Percentiles rank a stretch among this genome's conserved stretches.
phyloP scores from a whole-genome alignment of 2,329 filamentous ascomycete genomes.

The Thielaviopsis euricoi region DNA sequence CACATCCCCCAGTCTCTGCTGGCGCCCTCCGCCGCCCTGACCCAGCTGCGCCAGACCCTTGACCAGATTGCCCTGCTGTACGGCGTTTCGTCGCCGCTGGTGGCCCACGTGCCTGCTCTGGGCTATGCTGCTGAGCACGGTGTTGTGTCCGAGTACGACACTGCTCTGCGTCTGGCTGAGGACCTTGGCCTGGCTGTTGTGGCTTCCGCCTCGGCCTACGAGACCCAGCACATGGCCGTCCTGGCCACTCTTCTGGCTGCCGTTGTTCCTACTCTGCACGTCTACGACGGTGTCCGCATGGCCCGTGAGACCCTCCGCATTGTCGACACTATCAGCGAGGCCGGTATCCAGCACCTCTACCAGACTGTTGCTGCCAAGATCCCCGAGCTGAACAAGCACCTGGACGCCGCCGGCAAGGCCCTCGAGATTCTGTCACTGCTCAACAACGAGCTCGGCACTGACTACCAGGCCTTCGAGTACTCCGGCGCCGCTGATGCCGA shows the following conservation, averaged over 20 bases:
- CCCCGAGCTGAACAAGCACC: slow-evolving; percentile 48
- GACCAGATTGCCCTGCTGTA: slow-evolving; percentile 89
- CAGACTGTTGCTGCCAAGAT: slow-evolving; percentile 46
- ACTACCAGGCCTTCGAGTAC: slow-evolving; percentile 91
- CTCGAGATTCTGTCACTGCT: slow-evolving; percentile 54
- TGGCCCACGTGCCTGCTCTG: slow-evolving; percentile 78
- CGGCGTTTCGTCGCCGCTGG: slow-evolving; percentile 79
- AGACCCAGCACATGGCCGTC: slow-evolving; percentile 91
- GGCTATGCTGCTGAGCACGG: slow-evolving; percentile 59
- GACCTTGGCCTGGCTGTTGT: slow-evolving; percentile 81
- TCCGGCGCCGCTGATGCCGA: slow-evolving; percentile 66
- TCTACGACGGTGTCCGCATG: slow-evolving; percentile 74
- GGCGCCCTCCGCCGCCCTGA: slow-evolving; percentile 68
- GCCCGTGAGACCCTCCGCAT: slow-evolving; percentile 69
- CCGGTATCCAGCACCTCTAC: slow-evolving; percentile 53
- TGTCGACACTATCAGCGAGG: slow-evolving; percentile 63
- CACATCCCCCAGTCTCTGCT: slow-evolving; percentile 83
- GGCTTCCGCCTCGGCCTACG: slow-evolving; percentile 70
- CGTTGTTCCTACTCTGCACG: slow-evolving; percentile 67
- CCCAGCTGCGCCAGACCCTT: slow-evolving; percentile 63
- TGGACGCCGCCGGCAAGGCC: slow-evolving; percentile 57
- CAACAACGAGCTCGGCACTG: slow-evolving; percentile 84
- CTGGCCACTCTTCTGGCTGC: slow-evolving; percentile 68
- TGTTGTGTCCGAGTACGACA: slow-evolving; percentile 75
- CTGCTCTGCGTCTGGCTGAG: slow-evolving; percentile 65